Conservation (phyloP, 805 yeast genomes). For the Phaffomyces thermotolerans region DNA sequence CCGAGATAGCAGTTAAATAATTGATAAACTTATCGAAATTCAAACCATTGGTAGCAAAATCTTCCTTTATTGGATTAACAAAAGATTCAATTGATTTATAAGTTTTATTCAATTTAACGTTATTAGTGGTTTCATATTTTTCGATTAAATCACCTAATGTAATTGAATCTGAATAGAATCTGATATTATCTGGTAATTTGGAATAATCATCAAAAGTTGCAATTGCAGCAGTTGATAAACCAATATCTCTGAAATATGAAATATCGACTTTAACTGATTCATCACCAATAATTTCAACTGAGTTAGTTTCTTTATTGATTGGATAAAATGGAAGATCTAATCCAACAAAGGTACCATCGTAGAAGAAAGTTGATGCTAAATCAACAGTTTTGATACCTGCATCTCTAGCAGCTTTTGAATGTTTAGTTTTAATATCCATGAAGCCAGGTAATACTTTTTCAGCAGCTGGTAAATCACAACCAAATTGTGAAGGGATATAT, state of each 20-base stretch:
- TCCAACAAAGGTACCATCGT: slow-evolving; percentile 24
- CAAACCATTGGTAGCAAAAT: slow-evolving; percentile 8
- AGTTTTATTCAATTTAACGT: slow-evolving; percentile 28
- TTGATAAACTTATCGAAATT: slow-evolving; percentile 32
- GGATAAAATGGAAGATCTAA: slow-evolving; percentile 28
- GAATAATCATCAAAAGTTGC: slow-evolving; percentile 30
- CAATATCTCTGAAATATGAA: slow-evolving; percentile 36
- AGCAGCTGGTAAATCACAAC: slow-evolving; percentile 33
- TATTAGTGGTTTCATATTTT: slow-evolving; percentile 34
- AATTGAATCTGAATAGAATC: slow-evolving; percentile 35
- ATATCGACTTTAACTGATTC: slow-evolving; percentile 30
- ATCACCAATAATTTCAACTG: slow-evolving; percentile 30
- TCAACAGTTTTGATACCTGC: slow-evolving; percentile 43
- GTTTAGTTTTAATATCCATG: slow-evolving; percentile 27
- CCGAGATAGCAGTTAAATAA: slow-evolving; percentile 29
- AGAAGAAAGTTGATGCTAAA: slow-evolving; percentile 34
- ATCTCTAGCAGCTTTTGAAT: slow-evolving; percentile 32
- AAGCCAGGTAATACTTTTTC: slow-evolving; percentile 29
- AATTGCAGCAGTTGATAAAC: slow-evolving; percentile 34
- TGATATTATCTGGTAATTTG: slow-evolving; percentile 36
- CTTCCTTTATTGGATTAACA: not conserved
- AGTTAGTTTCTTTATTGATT: slow-evolving; percentile 25
- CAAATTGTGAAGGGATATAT: slow-evolving; percentile 58
- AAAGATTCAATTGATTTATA: slow-evolving; percentile 8
- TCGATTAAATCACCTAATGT: slow-evolving; percentile 32